These are phyloP conservation scores for Paramecium bursaria DNA, from an alignment of 73 alveolate genomes.

Conservation along the genomic window DNA sequence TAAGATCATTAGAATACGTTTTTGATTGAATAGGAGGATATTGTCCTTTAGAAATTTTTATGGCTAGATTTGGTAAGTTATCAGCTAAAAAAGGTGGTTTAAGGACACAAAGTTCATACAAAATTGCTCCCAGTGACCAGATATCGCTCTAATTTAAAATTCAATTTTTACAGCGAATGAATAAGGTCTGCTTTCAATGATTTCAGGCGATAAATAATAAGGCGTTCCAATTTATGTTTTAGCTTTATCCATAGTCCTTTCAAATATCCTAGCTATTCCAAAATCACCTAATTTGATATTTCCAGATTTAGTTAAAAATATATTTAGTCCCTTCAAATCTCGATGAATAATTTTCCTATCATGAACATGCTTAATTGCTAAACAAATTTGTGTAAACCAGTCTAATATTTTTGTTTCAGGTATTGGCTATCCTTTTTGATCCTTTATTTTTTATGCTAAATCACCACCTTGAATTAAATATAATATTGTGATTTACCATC, in stretches of 20 bases:
- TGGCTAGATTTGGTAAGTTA: constrained; percentile 83
- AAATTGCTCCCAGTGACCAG: constrained; percentile 65
- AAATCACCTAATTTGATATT: constrained; percentile 97
- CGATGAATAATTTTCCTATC: constrained; percentile 95
- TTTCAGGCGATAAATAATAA: constrained; percentile 96
- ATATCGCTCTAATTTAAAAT: constrained; percentile 69
- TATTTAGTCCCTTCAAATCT: constrained; percentile 94
- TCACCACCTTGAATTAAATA: constrained; percentile 84
- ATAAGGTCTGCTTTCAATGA: constrained; percentile 90
- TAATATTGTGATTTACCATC: constrained; percentile 72
- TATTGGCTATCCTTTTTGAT: constrained; percentile 74
- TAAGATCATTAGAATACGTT: constrained; percentile 77
- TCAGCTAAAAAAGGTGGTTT: constrained; percentile 74
- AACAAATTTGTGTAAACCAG: constrained; percentile 85
- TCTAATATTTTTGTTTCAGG: constrained; percentile 82
- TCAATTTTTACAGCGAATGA: constrained; percentile 71
- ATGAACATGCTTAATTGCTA: constrained; percentile 92
- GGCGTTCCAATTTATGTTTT: constrained; percentile 98
- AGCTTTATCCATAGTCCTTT: constrained; percentile 90
- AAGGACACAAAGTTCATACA: constrained; percentile 61
- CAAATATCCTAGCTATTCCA: constrained; percentile 95
- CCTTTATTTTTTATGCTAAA: constrained; percentile 73
- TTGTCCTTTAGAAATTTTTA: constrained; percentile 83
- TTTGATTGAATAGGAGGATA: constrained; percentile 79
- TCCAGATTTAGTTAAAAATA: constrained; percentile 90